A percentile compares a stretch with the other conserved stretches of the same genome.
Evolutionary conservation across 768 basidiomycete species (phyloP).

Genomic region (Russula emetica): DNA sequence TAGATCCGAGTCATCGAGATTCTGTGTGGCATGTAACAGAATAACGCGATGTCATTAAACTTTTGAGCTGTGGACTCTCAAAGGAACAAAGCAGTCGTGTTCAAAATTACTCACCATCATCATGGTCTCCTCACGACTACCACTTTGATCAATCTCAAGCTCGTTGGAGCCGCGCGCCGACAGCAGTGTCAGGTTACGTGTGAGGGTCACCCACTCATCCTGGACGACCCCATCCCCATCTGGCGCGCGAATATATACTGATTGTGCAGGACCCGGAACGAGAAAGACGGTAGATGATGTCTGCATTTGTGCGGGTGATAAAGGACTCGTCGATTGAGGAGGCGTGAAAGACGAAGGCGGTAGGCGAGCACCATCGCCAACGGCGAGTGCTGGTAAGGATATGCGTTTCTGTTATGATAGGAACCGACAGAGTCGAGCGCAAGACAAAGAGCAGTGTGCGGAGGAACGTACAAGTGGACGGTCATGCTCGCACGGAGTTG

Average conservation of each 20-base stretch:
- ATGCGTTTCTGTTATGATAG: constrained; percentile 55
- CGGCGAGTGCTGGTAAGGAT: constrained; percentile 36
- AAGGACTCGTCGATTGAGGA: constrained; percentile 23
- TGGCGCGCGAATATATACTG: constrained; percentile 20
- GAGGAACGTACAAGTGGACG: constrained; percentile 49
- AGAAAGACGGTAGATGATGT: constrained; percentile 1
- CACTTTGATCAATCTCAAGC: background rate
- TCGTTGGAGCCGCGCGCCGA: constrained; percentile 6
- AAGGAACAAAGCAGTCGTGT: background rate
- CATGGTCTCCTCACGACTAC: constrained; percentile 43
- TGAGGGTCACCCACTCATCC: constrained; percentile 67
- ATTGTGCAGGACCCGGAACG: background rate
- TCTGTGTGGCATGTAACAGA: constrained; percentile 18
- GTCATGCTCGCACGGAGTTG: constrained; percentile 38
- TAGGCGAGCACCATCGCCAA: constrained; percentile 30
- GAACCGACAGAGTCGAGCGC: background rate
- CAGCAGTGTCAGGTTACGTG: constrained; percentile 57
- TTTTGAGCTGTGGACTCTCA: constrained; percentile 3
- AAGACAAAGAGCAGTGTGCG: background rate
- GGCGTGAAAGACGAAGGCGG: constrained; percentile 20
- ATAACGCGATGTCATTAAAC: background rate
- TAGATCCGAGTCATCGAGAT: constrained; percentile 21
- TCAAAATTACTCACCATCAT: constrained; percentile 38
- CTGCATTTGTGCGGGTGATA: constrained; percentile 31
- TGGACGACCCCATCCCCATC: constrained; percentile 13